phyloP scores from a whole-genome alignment of 2,329 filamentous ascomycete species.

The Moelleriella libera region DNA sequence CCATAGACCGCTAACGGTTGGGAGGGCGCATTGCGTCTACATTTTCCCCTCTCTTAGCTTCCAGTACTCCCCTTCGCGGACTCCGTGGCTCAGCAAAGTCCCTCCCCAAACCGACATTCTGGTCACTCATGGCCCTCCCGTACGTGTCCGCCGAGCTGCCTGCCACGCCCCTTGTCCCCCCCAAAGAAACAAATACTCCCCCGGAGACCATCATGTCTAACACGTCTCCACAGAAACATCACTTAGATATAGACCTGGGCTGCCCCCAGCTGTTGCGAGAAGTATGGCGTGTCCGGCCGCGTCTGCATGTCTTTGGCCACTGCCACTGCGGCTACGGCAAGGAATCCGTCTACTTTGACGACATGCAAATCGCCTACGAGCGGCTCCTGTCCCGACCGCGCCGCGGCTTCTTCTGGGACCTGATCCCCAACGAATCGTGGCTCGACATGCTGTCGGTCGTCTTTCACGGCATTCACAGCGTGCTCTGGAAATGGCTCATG shows the following conservation, averaged over 20 bases:
- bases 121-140: conserved; percentile 68
- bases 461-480: conserved; percentile 27
- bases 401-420: conserved; percentile 28
- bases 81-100: conserved; percentile 61
- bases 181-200: too few species aligned
- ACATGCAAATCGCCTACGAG: conserved; percentile 58
- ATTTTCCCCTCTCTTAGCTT: conserved; percentile 31
- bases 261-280: conserved; percentile 59
- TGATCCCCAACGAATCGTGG: conserved; percentile 32
- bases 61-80: conserved; percentile 50
- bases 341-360: conserved; percentile 61
- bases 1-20: too few species aligned
- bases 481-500: conserved; percentile 44
- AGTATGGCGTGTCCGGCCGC: conserved; percentile 59
- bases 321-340: conserved; percentile 63
- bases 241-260: conserved; percentile 56
- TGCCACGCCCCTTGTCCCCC: neutral
- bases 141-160: conserved; percentile 13
- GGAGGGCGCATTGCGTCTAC: neutral
- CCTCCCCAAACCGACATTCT: conserved; percentile 64
- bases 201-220: neutral
- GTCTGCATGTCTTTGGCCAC: conserved; percentile 74
- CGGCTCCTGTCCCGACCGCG: conserved; percentile 34
- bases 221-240: conserved; percentile 34
- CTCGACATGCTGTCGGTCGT: conserved; percentile 29